These are phyloP conservation scores for Suillus weaverae DNA, from an alignment of 768 basidiomycete genomes.

Conservation along the genomic window DNA sequence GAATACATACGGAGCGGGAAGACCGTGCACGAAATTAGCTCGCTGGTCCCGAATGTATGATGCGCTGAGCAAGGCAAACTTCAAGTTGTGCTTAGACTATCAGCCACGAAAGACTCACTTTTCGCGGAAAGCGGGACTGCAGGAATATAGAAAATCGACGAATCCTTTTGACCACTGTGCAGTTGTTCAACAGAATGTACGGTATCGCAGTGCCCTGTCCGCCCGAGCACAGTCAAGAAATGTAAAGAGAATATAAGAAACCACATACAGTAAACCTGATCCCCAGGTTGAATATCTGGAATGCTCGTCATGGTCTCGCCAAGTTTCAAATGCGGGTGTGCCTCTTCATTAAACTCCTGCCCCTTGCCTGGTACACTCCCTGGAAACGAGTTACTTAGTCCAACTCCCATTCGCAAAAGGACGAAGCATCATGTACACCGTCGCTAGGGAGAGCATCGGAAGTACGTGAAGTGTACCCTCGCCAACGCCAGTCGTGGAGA, in stretches of 20 bases:
- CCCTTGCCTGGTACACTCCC: conserved; percentile 53
- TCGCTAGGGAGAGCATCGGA: conserved; percentile 53
- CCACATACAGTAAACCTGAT: conserved; percentile 57
- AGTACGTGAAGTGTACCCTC: conserved; percentile 69
- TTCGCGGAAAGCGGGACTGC: conserved; percentile 50
- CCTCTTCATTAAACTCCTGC: conserved; percentile 53
- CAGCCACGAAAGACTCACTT: conserved; percentile 37
- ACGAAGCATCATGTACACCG: conserved; percentile 62
- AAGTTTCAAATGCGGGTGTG: conserved; percentile 65
- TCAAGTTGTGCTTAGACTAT: neutral
- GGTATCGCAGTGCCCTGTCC: conserved; percentile 52
- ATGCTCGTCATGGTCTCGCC: conserved; percentile 56
- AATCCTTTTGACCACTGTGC: conserved; percentile 49
- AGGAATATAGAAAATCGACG: conserved; percentile 58
- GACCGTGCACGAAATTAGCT: conserved; percentile 44
- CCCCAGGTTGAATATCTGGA: conserved; percentile 59
- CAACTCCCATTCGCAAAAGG: conserved; percentile 64
- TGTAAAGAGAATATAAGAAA: neutral
- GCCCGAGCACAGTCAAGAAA: neutral
- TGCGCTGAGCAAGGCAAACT: conserved; percentile 32
- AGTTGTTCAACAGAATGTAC: conserved; percentile 55
- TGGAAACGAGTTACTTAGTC: conserved; percentile 53
- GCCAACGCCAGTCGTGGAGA: conserved; percentile 52
- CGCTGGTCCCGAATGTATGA: conserved; percentile 51
- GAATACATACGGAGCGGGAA: conserved; percentile 47